Evolutionary conservation across 768 basidiomycete genomes (phyloP).

Genomic region (Dioszegia hungarica): DNA sequence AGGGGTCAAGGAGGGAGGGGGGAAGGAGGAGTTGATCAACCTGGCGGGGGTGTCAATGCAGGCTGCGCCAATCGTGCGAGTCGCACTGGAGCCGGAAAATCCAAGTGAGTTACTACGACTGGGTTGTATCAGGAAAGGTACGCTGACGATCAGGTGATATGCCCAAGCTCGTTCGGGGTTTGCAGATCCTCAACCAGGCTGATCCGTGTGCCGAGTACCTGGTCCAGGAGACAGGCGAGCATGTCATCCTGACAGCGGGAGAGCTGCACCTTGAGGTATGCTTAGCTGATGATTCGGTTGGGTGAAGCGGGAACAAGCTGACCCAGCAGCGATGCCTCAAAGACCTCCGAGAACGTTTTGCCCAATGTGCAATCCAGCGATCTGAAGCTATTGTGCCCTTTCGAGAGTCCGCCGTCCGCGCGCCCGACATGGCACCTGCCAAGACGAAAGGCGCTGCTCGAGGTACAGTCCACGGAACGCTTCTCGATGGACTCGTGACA

Average conservation of each 20-base stretch:
- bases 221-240: conserved; percentile 94
- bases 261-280: conserved; percentile 91
- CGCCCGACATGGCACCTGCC: conserved; percentile 65
- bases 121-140: not conserved
- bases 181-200: conserved; percentile 84
- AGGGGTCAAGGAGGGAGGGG: conserved; percentile 17
- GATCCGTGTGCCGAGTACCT: conserved; percentile 97
- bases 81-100: conserved; percentile 79
- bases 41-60: conserved; percentile 41
- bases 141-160: conserved; percentile 59
- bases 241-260: conserved; percentile 92
- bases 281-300: conserved; percentile 19
- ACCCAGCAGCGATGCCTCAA: conserved; percentile 81
- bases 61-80: conserved; percentile 80
- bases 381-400: conserved; percentile 97
- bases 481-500: conserved; percentile 65
- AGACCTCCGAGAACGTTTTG: conserved; percentile 93
- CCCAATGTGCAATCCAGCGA: conserved; percentile 82
- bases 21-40: conserved; percentile 31
- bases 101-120: conserved; percentile 53
- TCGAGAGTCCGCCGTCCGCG: conserved; percentile 86
- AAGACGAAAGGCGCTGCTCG: conserved; percentile 65
- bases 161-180: conserved; percentile 77
- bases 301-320: not conserved
- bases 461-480: conserved; percentile 70